Evolutionary conservation across 306 rosid genomes (phyloP).

Genomic region (Datisca glomerata): DNA sequence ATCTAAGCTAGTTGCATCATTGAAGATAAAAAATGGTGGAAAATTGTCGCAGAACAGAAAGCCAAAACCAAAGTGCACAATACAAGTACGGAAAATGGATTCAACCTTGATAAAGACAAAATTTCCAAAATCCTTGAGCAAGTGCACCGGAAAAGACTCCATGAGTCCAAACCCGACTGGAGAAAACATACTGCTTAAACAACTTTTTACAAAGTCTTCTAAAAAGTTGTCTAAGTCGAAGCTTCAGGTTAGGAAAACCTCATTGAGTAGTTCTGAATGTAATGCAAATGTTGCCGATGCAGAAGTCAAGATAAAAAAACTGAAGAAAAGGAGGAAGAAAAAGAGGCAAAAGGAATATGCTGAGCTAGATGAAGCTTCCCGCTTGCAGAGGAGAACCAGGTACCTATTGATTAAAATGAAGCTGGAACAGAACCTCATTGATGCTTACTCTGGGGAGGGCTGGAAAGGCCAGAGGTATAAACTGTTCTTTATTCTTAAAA

Average conservation of each 20-base stretch:
- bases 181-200: slow-evolving; percentile 11
- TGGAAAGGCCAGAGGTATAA: slow-evolving; percentile 93
- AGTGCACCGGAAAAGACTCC: slow-evolving; percentile 24
- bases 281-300: slow-evolving; percentile 22
- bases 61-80: slow-evolving; percentile 27
- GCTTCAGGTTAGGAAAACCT: slow-evolving; percentile 22
- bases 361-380: slow-evolving; percentile 65
- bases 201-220: slow-evolving; percentile 22
- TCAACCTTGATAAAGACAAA: slow-evolving; percentile 29
- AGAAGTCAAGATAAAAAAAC: slow-evolving; percentile 22
- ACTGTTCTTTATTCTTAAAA: not conserved
- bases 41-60: slow-evolving; percentile 27
- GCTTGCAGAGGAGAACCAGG: slow-evolving; percentile 71
- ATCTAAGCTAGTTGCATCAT: slow-evolving; percentile 22
- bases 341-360: slow-evolving; percentile 27
- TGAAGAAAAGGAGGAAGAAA: slow-evolving; percentile 35
- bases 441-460: slow-evolving; percentile 91
- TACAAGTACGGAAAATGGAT: slow-evolving; percentile 16
- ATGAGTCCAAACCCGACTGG: slow-evolving; percentile 20
- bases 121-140: slow-evolving; percentile 19
- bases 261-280: slow-evolving; percentile 16
- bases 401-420: slow-evolving; percentile 71
- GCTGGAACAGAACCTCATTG: slow-evolving; percentile 88
- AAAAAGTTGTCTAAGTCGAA: slow-evolving; percentile 25
- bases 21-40: slow-evolving; percentile 24